phyloP scores from a whole-genome alignment of 345 rosid genomes.

The Gossypium stocksii region DNA sequence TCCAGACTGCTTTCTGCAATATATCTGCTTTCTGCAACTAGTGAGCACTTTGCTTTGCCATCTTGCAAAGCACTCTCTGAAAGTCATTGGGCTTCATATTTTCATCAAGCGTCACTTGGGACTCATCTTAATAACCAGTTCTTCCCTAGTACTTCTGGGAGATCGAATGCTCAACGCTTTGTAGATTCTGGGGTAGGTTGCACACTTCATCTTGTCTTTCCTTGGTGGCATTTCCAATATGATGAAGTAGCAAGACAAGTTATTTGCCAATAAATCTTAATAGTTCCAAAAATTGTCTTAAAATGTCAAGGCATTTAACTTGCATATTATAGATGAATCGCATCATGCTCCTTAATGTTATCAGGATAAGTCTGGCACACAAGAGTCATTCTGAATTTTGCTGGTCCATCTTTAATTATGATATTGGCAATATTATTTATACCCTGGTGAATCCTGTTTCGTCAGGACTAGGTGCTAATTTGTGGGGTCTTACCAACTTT shows the following conservation, averaged over 20 bases:
- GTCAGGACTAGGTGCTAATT: not conserved
- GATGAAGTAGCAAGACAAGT: not conserved
- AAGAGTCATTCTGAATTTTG: not conserved
- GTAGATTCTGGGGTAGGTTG: slow-evolving; percentile 43
- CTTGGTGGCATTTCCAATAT: not conserved
- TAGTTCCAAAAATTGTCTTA: not conserved
- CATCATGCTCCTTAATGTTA: not conserved
- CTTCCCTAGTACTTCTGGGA: slow-evolving; percentile 41
- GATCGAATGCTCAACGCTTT: slow-evolving; percentile 24
- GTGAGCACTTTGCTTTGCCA: slow-evolving; percentile 36
- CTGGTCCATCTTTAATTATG: slow-evolving; percentile 4
- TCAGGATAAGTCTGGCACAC: not conserved
- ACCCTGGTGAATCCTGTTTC: not conserved
- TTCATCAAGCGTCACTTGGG: slow-evolving; percentile 94
- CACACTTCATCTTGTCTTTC: slow-evolving; percentile 9
- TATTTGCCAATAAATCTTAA: not conserved
- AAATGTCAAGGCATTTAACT: not conserved
- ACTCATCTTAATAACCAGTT: slow-evolving; percentile 61
- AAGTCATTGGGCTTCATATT: slow-evolving; percentile 89
- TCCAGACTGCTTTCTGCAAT: slow-evolving; percentile 68
- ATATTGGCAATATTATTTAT: not conserved
- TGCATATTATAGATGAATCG: not conserved
- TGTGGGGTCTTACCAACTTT: not conserved
- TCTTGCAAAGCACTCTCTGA: slow-evolving; percentile 53
- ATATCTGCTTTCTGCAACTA: slow-evolving; percentile 57